A percentile compares a stretch with the other conserved stretches of the same genome.
Conservation (phyloP, 2,329 filamentous ascomycete genomes). For the Aspergillus fischeri region DNA sequence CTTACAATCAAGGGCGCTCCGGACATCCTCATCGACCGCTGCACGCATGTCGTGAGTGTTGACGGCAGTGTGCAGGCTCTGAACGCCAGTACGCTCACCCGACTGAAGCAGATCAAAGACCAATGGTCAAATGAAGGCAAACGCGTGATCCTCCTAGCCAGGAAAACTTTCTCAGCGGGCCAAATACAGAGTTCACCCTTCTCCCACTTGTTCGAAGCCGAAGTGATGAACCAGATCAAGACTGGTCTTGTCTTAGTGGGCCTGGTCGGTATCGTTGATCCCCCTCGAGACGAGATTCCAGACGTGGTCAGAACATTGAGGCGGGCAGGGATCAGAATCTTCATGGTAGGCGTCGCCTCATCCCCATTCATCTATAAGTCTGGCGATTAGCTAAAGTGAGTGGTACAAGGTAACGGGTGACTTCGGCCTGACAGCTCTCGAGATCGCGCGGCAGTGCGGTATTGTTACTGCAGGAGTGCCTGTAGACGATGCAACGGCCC, state of each 20-base stretch:
- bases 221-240: conserved; percentile 52
- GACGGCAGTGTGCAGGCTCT: conserved; percentile 54
- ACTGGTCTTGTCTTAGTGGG: conserved; percentile 51
- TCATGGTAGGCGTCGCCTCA: conserved; percentile 56
- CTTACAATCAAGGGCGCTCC: conserved; percentile 77
- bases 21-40: conserved; percentile 65
- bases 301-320: conserved; percentile 59
- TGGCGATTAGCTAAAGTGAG: not conserved
- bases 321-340: conserved; percentile 67
- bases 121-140: conserved; percentile 65
- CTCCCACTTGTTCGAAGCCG: conserved; percentile 53
- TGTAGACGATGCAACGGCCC: conserved; percentile 53
- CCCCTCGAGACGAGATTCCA: conserved; percentile 57
- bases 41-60: conserved; percentile 53
- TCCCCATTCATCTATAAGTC: not conserved
- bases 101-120: conserved; percentile 60
- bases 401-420: conserved; percentile 63
- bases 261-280: conserved; percentile 57
- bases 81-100: conserved; percentile 40
- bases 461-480: conserved; percentile 54
- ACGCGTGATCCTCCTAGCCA: conserved; percentile 63
- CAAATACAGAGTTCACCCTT: conserved; percentile 39
- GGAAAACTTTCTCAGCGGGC: conserved; percentile 50
- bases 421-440: conserved; percentile 68
- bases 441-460: conserved; percentile 68